Evolutionary conservation across 495 filamentous ascomycete genomes (phyloP).

Genomic region (Pyronema omphalodes): DNA sequence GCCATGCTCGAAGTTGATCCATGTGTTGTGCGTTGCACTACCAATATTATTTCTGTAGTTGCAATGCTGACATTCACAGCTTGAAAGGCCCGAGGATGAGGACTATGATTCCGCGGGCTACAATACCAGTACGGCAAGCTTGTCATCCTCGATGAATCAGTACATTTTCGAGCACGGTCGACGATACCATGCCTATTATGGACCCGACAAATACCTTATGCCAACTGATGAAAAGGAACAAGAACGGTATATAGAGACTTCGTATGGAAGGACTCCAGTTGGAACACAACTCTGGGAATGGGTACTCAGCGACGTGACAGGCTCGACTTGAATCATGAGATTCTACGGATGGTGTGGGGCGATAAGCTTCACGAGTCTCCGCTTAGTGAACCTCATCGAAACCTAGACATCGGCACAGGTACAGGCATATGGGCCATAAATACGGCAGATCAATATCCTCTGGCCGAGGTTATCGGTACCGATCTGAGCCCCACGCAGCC

Average conservation of each 20-base stretch:
- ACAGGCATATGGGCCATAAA: constrained; percentile 88
- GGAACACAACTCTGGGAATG: too few species aligned
- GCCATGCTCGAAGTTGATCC: too few species aligned
- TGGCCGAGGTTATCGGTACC: constrained; percentile 46
- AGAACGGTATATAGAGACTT: not conserved
- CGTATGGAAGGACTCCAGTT: too few species aligned
- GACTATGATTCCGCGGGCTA: too few species aligned
- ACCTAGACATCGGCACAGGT: constrained; percentile 56
- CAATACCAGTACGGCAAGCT: too few species aligned
- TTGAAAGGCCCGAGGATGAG: too few species aligned
- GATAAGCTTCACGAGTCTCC: constrained; percentile 29
- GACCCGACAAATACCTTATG: not conserved
- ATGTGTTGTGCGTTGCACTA: too few species aligned
- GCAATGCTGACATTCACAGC: too few species aligned
- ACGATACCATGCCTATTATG: not conserved
- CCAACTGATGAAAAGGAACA: not conserved
- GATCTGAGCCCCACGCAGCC: constrained; percentile 37
- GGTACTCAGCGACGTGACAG: too few species aligned
- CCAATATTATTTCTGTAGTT: too few species aligned
- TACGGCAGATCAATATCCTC: constrained; percentile 50
- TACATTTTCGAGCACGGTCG: not conserved
- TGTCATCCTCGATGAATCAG: too few species aligned
- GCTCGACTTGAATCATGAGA: constrained; percentile 10
- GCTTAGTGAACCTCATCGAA: constrained; percentile 26
- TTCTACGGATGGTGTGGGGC: constrained; percentile 20